Evolutionary conservation across 768 basidiomycete species (phyloP), one percentile per base, ranked within the genome.

Genomic region (Suillus plorans): DNA sequence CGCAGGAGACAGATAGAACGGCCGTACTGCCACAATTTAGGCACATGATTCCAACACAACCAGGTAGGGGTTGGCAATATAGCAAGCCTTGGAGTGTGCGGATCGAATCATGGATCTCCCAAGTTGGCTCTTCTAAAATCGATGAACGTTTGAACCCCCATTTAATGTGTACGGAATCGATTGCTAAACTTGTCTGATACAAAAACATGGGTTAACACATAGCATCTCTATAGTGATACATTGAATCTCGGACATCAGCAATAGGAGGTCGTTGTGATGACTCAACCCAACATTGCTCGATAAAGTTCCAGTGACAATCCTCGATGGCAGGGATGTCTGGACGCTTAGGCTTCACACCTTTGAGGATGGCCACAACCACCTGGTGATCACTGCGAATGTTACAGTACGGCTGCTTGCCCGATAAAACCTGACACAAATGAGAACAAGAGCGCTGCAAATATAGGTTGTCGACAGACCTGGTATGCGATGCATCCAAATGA

Each of bases 221-320:
- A 58, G 39, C 3, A 42, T 20, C 57, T 28, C 39, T 58, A 22
- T 41, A 41, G 10, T 5, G 16, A 41, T 59, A 3, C 16, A 59
- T 42, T 39, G 7, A 20, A 20, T 41, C 39, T 16, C 25, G 39
- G 57, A 59, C 10, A 41, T 59, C 18, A 28, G 10, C 14, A 42
- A 59, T 41, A 1, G 39, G 39, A 28, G 57, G 39, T 41, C 57
- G 39, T 12, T 41, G 57, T 12, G 25, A 41, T 42, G 28, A 9
- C 22, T 58, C 57, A 8, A 39, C 34, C 81, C 81, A 83, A 63
- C 81, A 81, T 36, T 67, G 67, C 67, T 78, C 70, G 39, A 82
- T 81, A 20, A 83, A 72, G 1, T 73, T 67, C 81, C 81, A 81
- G 63, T 81, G 80, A 12, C 64, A 66, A 79, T 77, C 20, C 74